Conservation (phyloP, 2,329 filamentous ascomycete species). For the Phaeoacremonium minimum region DNA sequence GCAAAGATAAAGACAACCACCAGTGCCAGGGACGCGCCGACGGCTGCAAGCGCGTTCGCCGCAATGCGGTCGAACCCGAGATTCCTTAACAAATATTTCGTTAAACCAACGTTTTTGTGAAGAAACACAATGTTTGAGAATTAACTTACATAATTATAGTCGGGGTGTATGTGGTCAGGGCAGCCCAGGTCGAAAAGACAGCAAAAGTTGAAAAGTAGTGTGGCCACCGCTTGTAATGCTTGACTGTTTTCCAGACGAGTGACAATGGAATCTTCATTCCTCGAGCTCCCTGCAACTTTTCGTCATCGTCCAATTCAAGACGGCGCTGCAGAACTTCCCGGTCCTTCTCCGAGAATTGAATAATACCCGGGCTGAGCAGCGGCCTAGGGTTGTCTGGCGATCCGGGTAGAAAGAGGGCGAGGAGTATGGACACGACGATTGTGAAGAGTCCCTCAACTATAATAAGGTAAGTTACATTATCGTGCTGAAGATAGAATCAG, state of each 20-base stretch:
- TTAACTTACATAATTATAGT: constrained; percentile 33
- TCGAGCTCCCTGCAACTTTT: constrained; percentile 24
- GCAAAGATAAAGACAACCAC: constrained; percentile 43
- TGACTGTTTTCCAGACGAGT: constrained; percentile 36
- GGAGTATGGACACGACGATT: constrained; percentile 28
- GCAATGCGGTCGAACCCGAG: constrained; percentile 38
- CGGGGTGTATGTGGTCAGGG: constrained; percentile 46
- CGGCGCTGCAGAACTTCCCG: constrained; percentile 25
- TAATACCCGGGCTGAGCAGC: constrained; percentile 29
- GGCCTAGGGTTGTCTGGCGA: constrained; percentile 33
- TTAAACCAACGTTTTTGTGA: too few species aligned
- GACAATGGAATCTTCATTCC: constrained; percentile 28
- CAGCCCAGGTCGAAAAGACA: constrained; percentile 48
- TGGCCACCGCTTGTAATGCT: constrained; percentile 40
- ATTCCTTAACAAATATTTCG: constrained; percentile 17
- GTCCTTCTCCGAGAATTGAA: constrained; percentile 28
- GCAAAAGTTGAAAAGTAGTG: constrained; percentile 43
- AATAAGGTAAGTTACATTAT: neutral
- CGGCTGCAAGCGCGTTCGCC: constrained; percentile 42
- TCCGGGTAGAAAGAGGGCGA: constrained; percentile 37
- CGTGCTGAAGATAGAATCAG: neutral
- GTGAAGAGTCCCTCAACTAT: constrained; percentile 41
- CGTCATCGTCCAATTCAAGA: constrained; percentile 25
- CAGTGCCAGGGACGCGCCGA: constrained; percentile 37
- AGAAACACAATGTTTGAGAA: neutral